Evolutionary conservation across 2,329 filamentous ascomycete genomes (phyloP), one percentile per base, ranked within the genome.

Genomic region (Penicillium sp.): DNA sequence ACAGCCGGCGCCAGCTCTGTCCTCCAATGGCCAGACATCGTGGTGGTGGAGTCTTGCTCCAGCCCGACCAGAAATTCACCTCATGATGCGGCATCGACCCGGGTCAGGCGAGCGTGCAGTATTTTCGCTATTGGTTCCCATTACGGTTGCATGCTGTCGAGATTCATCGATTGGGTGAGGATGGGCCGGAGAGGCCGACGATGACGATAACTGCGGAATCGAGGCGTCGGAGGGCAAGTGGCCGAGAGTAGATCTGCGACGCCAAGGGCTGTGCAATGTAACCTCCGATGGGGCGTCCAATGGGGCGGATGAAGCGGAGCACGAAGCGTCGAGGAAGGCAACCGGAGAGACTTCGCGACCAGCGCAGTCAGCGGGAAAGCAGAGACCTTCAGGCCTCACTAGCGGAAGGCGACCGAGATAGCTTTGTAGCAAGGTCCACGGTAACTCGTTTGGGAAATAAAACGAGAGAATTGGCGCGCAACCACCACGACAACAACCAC

Each of bases 71-170:
- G 29, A 10, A 33, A 14, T 33, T 33, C 29, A 33, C 10, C 29
- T 33, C 10, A 33, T 13, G 29, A 33, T 33, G 33, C 43, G 49
- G 51, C 19, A 52, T 58, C 27, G 53, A 48, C 42, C n/a, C 29
- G 37, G 26, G 46, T 37, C 4, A 35, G 48, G 46, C n/a, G 43
- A 43, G 37, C 43, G 8, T 33, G 33, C 43, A 45, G 48, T 10
- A 54, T 61, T 56, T 61, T 57, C 48, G 56, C 59, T 52, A 59
- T 61, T 59, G 33, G 59, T 52, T 48, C 39, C 49, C 10, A 59
- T 59, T 4, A 55, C 50, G 26, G 48, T 31, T 16, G 29, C 49
- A 19, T 55, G 24, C 26, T 45, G 29, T 55, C 54, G 39, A 52
- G 24, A 49, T 49, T 59, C 39, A 57, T 48, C 27, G 33, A 55